phyloP scores from a whole-genome alignment of 176 grass and related monocot species.

The Oryza glumipatula region DNA sequence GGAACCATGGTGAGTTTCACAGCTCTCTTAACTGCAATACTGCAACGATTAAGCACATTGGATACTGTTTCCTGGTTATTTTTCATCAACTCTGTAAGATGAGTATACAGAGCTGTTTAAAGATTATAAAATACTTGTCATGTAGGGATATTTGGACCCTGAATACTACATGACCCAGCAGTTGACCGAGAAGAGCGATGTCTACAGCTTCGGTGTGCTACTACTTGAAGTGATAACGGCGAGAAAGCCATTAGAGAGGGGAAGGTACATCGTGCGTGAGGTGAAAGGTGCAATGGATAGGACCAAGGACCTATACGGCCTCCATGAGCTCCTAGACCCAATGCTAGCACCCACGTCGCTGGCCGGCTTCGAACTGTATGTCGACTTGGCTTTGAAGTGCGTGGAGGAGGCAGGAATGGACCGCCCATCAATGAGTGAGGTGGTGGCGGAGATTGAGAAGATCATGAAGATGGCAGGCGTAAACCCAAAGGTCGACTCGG shows the following conservation, averaged over 20 bases:
- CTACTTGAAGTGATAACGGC: conserved; percentile 32
- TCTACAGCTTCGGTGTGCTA: neutral
- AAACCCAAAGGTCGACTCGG: conserved; percentile 32
- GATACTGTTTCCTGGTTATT: neutral
- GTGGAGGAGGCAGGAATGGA: conserved; percentile 64
- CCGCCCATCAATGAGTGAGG: conserved; percentile 70
- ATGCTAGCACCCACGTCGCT: conserved; percentile 25
- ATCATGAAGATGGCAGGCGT: conserved; percentile 57
- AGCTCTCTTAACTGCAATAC: neutral
- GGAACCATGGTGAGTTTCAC: conserved; percentile 68
- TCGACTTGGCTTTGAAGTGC: conserved; percentile 63
- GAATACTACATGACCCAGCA: conserved; percentile 97
- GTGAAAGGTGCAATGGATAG: conserved; percentile 35
- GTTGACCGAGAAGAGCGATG: neutral
- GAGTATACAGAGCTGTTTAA: neutral
- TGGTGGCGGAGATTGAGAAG: conserved; percentile 64
- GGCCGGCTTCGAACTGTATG: conserved; percentile 55
- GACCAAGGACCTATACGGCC: conserved; percentile 63
- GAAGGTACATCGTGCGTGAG: conserved; percentile 67
- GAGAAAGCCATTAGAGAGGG: conserved; percentile 63
- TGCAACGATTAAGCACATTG: too few species aligned
- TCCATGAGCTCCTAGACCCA: conserved; percentile 66
- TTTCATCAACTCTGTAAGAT: neutral
- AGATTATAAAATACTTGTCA: neutral
- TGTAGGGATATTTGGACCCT: conserved; percentile 78